Percentiles rank a stretch among this genome's conserved stretches.
Conservation (phyloP, 208 protist genomes). For the Leptomonas pyrrhocoris region DNA sequence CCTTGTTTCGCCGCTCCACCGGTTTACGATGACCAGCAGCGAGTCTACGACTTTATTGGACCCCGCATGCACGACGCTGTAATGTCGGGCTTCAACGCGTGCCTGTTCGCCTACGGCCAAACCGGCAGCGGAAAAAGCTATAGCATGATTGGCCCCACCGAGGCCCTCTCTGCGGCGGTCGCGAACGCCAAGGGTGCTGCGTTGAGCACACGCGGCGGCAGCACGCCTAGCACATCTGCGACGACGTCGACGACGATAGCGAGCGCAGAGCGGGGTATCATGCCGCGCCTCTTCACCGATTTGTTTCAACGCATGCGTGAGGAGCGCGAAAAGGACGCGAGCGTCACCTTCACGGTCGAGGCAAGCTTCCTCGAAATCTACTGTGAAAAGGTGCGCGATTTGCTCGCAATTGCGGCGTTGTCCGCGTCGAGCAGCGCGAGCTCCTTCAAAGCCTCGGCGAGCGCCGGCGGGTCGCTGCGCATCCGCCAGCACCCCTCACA, state of each 20-base stretch:
- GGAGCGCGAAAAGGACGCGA: constrained; percentile 67
- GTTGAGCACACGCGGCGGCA: not conserved
- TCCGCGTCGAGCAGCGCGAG: not conserved
- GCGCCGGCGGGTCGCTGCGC: constrained; percentile 37
- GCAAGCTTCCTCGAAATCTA: constrained; percentile 90
- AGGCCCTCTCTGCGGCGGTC: constrained; percentile 25
- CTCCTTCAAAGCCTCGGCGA: constrained; percentile 4
- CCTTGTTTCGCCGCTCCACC: constrained; percentile 59
- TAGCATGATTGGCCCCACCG: constrained; percentile 85
- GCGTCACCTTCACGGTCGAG: constrained; percentile 68
- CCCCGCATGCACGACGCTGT: constrained; percentile 68
- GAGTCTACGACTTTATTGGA: constrained; percentile 80
- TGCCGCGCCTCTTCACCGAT: constrained; percentile 76
- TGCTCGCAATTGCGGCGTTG: constrained; percentile 39
- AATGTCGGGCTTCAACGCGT: constrained; percentile 89
- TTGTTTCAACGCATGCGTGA: constrained; percentile 72
- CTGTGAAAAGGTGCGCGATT: constrained; percentile 84
- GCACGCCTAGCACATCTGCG: not conserved
- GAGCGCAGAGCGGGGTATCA: constrained; percentile 67
- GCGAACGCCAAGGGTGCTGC: not conserved
- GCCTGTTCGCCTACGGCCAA: constrained; percentile 91
- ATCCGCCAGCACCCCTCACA: constrained; percentile 78
- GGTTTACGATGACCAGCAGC: constrained; percentile 66
- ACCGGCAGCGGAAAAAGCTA: constrained; percentile 92
- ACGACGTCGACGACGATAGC: not conserved